These are phyloP conservation scores for Cladosporium phlei DNA, from an alignment of 2,329 filamentous ascomycete genomes.

Conservation along the genomic window DNA sequence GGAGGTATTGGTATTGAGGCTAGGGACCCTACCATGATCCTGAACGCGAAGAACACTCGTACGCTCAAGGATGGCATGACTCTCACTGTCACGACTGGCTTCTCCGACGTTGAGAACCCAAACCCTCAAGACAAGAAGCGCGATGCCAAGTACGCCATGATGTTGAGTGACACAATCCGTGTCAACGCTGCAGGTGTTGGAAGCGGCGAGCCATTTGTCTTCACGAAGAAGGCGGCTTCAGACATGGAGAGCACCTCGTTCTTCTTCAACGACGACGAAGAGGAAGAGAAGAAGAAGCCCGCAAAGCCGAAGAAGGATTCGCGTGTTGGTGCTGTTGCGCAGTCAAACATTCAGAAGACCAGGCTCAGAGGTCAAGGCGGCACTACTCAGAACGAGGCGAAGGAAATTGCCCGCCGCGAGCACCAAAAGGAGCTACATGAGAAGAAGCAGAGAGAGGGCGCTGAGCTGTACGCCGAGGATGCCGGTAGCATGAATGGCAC, in stretches of 20 bases:
- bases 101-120: conserved; percentile 83
- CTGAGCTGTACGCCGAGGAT: conserved; percentile 79
- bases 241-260: conserved; percentile 94
- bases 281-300: conserved; percentile 81
- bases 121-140: conserved; percentile 85
- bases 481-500: conserved; percentile 79
- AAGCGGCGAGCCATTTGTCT: conserved; percentile 71
- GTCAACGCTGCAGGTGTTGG: conserved; percentile 65
- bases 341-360: conserved; percentile 92
- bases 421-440: conserved; percentile 85
- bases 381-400: conserved; percentile 83
- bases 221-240: conserved; percentile 87
- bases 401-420: conserved; percentile 77
- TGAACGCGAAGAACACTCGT: conserved; percentile 82
- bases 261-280: conserved; percentile 98
- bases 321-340: conserved; percentile 78
- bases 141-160: conserved; percentile 73
- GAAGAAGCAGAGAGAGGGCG: conserved; percentile 86
- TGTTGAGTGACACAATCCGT: conserved; percentile 89
- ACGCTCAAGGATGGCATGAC: conserved; percentile 96
- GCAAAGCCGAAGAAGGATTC: conserved; percentile 80
- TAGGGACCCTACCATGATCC: conserved; percentile 72
- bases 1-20: conserved; percentile 90
- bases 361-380: conserved; percentile 84
- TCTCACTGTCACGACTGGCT: conserved; percentile 80